Percentiles rank a stretch among this genome's conserved stretches.
phyloP scores from a whole-genome alignment of 1,139 yeast genomes.

The Blastobotrys petasosporus region DNA sequence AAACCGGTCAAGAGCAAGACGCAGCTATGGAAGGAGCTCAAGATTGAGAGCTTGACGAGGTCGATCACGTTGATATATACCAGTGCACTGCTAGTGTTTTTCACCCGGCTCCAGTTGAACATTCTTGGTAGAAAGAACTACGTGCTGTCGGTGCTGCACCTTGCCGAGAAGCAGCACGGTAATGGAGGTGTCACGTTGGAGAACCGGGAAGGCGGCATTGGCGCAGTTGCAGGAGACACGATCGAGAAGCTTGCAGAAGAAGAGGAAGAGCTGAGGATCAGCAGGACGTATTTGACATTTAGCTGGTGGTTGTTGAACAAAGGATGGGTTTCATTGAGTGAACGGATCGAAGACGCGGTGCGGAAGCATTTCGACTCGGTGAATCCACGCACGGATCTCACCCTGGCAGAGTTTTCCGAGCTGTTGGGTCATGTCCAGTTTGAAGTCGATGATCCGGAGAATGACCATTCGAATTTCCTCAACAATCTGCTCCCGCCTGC shows the following conservation, averaged over 20 bases:
- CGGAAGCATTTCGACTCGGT: constrained; percentile 54
- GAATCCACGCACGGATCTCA: constrained; percentile 67
- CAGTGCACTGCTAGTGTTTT: constrained; percentile 60
- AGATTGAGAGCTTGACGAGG: constrained; percentile 67
- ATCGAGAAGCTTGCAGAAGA: constrained; percentile 25
- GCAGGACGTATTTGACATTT: constrained; percentile 78
- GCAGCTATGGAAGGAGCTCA: constrained; percentile 81
- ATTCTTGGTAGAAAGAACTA: constrained; percentile 83
- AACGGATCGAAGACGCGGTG: constrained; percentile 53
- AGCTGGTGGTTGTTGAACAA: constrained; percentile 93
- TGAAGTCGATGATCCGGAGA: constrained; percentile 34
- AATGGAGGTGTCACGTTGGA: constrained; percentile 10
- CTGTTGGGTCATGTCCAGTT: constrained; percentile 41
- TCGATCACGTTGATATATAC: constrained; percentile 67
- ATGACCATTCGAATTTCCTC: constrained; percentile 23
- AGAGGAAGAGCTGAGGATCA: constrained; percentile 40
- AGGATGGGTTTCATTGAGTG: constrained; percentile 65
- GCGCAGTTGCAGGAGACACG: constrained; percentile 30
- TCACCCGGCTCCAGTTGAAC: constrained; percentile 81
- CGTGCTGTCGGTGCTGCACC: constrained; percentile 65
- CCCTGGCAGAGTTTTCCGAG: constrained; percentile 54
- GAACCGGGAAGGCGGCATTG: constrained; percentile 22
- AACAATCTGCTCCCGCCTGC: constrained; percentile 38
- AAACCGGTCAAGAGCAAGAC: constrained; percentile 44
- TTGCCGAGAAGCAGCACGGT: constrained; percentile 43